Evolutionary conservation across 2,329 filamentous ascomycete species (phyloP).

Genomic region (Fusarium cicatricum): DNA sequence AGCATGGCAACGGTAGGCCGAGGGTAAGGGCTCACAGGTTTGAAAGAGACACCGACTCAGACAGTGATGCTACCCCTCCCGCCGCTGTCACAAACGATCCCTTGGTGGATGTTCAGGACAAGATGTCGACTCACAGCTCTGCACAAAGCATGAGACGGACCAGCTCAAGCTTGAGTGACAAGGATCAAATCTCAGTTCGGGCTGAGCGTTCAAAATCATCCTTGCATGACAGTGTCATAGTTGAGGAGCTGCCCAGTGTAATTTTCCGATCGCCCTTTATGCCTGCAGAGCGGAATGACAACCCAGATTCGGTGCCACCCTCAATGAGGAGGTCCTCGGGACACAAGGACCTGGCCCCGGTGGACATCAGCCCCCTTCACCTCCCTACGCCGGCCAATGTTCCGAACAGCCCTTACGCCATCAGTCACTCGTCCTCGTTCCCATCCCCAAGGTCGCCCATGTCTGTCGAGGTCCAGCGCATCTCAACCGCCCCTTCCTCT

Average conservation of each 20-base stretch:
- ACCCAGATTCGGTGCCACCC: slow-evolving; percentile 53
- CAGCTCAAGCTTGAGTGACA: slow-evolving; percentile 56
- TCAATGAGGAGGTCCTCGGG: slow-evolving; percentile 55
- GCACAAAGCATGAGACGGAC: slow-evolving; percentile 51
- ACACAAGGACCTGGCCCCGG: slow-evolving; percentile 57
- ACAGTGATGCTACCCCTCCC: slow-evolving; percentile 49
- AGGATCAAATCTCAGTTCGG: slow-evolving; percentile 49
- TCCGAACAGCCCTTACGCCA: slow-evolving; percentile 71
- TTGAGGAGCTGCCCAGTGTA: slow-evolving; percentile 55
- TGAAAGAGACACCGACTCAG: slow-evolving; percentile 61
- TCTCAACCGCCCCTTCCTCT: slow-evolving; percentile 80
- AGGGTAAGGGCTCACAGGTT: slow-evolving; percentile 45
- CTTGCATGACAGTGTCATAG: slow-evolving; percentile 60
- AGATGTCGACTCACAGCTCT: slow-evolving; percentile 34
- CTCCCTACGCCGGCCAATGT: slow-evolving; percentile 55
- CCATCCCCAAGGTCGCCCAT: slow-evolving; percentile 75
- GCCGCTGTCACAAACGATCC: slow-evolving; percentile 37
- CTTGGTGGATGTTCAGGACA: slow-evolving; percentile 35
- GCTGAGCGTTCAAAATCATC: slow-evolving; percentile 60
- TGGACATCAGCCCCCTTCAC: slow-evolving; percentile 59
- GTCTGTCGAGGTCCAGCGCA: slow-evolving; percentile 74
- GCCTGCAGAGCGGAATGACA: slow-evolving; percentile 45
- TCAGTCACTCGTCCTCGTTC: slow-evolving; percentile 70
- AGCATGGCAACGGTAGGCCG: slow-evolving; percentile 57
- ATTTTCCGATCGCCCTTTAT: slow-evolving; percentile 51